Evolutionary conservation across 2,329 filamentous ascomycete species (phyloP).

Genomic region (Colletotrichum chrysophilum): DNA sequence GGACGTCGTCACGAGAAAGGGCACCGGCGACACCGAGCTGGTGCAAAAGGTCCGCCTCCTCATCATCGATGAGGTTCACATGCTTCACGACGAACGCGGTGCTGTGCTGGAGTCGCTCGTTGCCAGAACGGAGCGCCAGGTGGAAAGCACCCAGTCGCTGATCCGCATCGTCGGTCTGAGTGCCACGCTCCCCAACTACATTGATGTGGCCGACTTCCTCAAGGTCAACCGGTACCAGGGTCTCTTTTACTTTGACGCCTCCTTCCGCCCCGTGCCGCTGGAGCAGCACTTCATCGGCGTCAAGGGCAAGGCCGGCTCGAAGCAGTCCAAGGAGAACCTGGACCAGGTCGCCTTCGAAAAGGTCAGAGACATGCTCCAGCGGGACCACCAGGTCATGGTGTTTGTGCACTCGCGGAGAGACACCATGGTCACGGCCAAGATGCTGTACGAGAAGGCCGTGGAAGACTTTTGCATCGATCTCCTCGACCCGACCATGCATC

Average conservation of each 20-base stretch:
- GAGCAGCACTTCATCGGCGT: slow-evolving; percentile 98
- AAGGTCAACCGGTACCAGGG: slow-evolving; percentile 94
- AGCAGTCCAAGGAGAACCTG: slow-evolving; percentile 85
- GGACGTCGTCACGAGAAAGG: slow-evolving; percentile 98
- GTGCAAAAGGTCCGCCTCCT: slow-evolving; percentile 96
- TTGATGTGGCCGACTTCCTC: slow-evolving; percentile 96
- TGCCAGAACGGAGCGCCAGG: slow-evolving; percentile 91
- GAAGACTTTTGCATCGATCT: slow-evolving; percentile 82
- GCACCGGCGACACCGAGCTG: slow-evolving; percentile 94
- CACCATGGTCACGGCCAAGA: slow-evolving; percentile 85
- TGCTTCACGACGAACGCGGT: slow-evolving; percentile 97
- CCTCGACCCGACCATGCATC: slow-evolving; percentile 81
- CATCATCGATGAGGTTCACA: slow-evolving; percentile 99
- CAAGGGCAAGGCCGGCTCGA: slow-evolving; percentile 85
- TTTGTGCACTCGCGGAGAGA: slow-evolving; percentile 98
- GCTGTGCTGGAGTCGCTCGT: slow-evolving; percentile 96
- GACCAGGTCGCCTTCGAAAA: slow-evolving; percentile 92
- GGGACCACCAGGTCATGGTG: slow-evolving; percentile 98
- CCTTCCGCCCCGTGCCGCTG: slow-evolving; percentile 92
- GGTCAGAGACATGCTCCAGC: slow-evolving; percentile 88
- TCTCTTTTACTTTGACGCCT: slow-evolving; percentile 95
- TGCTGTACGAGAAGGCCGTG: slow-evolving; percentile 83
- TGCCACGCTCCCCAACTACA: slow-evolving; percentile 93
- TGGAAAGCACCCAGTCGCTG: slow-evolving; percentile 96
- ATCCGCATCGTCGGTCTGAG: slow-evolving; percentile 96